phyloP scores from a whole-genome alignment of 1,139 yeast species.

The Saccharomyces hybrid region DNA sequence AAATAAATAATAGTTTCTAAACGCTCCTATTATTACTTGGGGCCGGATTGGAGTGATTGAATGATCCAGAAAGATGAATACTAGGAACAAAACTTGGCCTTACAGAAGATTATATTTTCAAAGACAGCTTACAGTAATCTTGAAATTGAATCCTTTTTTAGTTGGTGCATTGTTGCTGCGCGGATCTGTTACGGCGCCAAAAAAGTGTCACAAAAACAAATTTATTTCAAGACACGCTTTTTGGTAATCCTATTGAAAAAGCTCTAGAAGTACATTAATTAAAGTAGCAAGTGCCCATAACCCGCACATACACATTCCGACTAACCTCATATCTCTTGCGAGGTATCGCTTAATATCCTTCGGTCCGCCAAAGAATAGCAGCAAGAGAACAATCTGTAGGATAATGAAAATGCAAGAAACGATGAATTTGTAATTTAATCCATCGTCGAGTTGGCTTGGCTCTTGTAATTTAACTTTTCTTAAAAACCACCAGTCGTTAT shows the following conservation, averaged over 20 bases:
- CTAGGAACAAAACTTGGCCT: too few relatives aligned
- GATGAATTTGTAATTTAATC: conserved; percentile 20
- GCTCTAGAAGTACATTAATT: conserved; percentile 13
- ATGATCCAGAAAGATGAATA: background rate
- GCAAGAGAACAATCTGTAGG: conserved; percentile 17
- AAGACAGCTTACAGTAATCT: background rate
- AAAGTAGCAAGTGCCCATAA: conserved; percentile 29
- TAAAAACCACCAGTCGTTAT: conserved; percentile 20
- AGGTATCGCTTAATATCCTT: conserved; percentile 9
- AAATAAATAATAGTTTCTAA: background rate
- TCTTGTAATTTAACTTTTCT: conserved; percentile 17
- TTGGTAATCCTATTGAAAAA: too few relatives aligned
- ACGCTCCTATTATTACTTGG: background rate
- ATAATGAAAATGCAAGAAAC: conserved; percentile 22
- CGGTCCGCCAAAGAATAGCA: conserved; percentile 16
- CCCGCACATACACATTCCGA: conserved; percentile 27
- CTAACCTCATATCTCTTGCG: conserved; percentile 12
- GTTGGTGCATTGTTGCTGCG: background rate
- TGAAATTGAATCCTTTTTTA: background rate
- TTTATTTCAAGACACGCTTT: background rate
- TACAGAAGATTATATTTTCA: background rate
- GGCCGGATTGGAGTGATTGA: background rate
- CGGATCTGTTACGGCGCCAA: background rate
- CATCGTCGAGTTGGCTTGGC: background rate
- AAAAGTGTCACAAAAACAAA: background rate